phyloP scores from a whole-genome alignment of 331 rosid genomes.

The Malus hybrid region DNA sequence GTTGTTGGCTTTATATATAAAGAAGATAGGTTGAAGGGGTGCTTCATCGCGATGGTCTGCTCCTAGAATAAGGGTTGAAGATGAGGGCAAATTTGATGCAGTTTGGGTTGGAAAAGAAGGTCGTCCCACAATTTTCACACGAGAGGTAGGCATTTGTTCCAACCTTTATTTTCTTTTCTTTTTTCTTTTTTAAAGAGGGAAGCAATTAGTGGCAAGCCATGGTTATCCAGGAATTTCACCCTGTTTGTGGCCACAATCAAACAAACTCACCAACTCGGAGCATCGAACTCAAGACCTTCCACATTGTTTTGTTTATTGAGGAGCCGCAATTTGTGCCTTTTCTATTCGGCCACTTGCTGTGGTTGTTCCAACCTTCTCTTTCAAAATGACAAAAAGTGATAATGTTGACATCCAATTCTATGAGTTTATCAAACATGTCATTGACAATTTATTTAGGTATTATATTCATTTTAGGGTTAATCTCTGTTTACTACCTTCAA shows the following conservation, averaged over 20 bases:
- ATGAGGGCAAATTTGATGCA: conserved; percentile 58
- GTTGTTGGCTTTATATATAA: too few species aligned
- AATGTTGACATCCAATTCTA: not conserved
- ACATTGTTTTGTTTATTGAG: too few species aligned
- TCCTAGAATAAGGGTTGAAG: conserved; percentile 48
- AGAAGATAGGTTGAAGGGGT: conserved; percentile 37
- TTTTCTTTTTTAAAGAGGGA: too few species aligned
- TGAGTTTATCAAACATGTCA: not conserved
- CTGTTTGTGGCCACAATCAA: too few species aligned
- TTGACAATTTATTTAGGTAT: not conserved
- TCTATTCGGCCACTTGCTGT: too few species aligned
- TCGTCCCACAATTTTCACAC: conserved; percentile 55
- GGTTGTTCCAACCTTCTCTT: not conserved
- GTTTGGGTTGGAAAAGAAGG: conserved; percentile 56
- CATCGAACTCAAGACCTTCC: too few species aligned
- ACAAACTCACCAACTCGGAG: too few species aligned
- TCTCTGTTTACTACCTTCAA: too few species aligned
- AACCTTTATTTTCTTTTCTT: too few species aligned
- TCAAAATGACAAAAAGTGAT: not conserved
- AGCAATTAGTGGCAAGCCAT: too few species aligned
- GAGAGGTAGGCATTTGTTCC: conserved; percentile 51
- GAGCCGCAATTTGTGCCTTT: too few species aligned
- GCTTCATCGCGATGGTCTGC: conserved; percentile 78
- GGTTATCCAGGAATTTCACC: too few species aligned
- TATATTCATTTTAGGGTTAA: not conserved